Evolutionary conservation across 495 filamentous ascomycete species (phyloP), one percentile per base, ranked within the genome.

Genomic region (Wilcoxina mikolae): DNA sequence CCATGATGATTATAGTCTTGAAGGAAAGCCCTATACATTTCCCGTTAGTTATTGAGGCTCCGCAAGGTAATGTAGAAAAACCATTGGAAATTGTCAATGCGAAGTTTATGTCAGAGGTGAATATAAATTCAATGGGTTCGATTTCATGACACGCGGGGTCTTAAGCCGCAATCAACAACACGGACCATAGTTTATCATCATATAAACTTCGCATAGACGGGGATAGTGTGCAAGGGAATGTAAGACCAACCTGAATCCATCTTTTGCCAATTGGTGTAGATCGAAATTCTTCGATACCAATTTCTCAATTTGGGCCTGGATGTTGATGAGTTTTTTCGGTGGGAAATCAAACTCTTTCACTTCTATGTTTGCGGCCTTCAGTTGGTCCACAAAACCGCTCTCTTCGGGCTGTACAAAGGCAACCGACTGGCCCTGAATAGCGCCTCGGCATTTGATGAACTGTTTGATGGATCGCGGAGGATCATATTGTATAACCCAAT

Each of bases 101-200:
- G 31, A 15, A 35, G 15, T 35, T 15, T 15, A 35, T 28, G 20
- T 62, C 46, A 60, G 61, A 55, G 56, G 47, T 50, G 50, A 54
- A 33, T 48, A 35, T n/a, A 59, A 61, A 68, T 62, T 62, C 58
- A 66, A 60, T 70, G 64, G 60, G 55, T 58, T 67, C 67, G 67
- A 70, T 71, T 60, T 73, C 72, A 70, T 72, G 59, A 49, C 3
- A 49, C 56, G 68, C 71, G 68, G 73, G 69, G 73, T 75, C 73
- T 75, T 73, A 75, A 68, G 72, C 73, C 72, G 70, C 70, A 49
- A 68, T 75, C 73, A 71, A 73, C 58, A 74, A 74, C 73, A 75
- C 73, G 73, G 73, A 74, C 73, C 71, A 75, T 38, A 74, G 57
- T 10, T 69, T 71, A 53, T 60, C 61, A 65, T 65, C 61, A 65